phyloP scores from a whole-genome alignment of 192 early-diverging fungal species.

The Chytriomyces confervae region DNA sequence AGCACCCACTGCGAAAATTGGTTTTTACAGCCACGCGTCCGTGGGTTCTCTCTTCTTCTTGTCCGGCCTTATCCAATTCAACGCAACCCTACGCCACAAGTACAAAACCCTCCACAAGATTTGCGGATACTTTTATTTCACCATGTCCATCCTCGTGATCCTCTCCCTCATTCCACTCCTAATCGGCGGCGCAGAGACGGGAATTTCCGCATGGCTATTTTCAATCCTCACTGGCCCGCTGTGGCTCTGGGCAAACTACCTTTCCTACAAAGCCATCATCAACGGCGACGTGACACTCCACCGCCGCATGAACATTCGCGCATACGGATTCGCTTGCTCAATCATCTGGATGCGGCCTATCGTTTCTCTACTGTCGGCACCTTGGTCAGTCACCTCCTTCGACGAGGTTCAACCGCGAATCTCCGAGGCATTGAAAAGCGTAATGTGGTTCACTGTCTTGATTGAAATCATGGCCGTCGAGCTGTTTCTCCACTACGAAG shows the following conservation, averaged over 20 bases:
- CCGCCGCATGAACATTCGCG: slow-evolving; percentile 6
- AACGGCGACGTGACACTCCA: background rate
- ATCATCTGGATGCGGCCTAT: slow-evolving; percentile 13
- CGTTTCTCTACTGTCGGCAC: background rate
- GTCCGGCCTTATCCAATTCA: slow-evolving; percentile 9
- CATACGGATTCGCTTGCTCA: slow-evolving; percentile 4
- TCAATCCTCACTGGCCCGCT: background rate
- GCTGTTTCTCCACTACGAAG: background rate
- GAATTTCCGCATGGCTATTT: background rate
- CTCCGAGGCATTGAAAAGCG: background rate
- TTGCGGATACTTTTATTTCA: background rate
- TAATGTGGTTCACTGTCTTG: background rate
- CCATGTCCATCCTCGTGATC: background rate
- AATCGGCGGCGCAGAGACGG: background rate
- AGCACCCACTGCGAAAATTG: background rate
- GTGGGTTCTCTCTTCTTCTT: slow-evolving; percentile 4
- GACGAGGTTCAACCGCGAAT: background rate
- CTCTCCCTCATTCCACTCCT: background rate
- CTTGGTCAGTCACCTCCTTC: background rate
- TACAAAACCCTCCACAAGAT: too few relatives aligned
- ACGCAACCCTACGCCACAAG: background rate
- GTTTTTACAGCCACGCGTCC: background rate
- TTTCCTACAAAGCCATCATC: background rate
- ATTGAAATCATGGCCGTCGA: background rate
- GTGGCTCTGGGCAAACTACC: background rate